Evolutionary conservation across 1,284 basidiomycete species (phyloP), one percentile per base, ranked within the genome.

Genomic region (Fomitopsis pinicola): DNA sequence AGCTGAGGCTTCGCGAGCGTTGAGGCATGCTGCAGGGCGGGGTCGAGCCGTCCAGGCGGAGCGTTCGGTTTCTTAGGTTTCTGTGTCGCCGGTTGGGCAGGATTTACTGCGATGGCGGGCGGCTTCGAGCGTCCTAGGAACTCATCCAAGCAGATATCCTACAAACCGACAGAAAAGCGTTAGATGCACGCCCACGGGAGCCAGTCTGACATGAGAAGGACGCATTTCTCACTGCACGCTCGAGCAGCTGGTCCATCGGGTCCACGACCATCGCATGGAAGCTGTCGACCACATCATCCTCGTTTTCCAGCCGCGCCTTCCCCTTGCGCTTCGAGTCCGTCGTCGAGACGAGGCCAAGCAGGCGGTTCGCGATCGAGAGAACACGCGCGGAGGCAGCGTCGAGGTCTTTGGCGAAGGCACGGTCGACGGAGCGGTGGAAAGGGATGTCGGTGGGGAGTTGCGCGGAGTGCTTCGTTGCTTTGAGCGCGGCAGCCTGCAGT

Each of bases 381-480:
- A 92, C 78, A 46, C 82, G 80, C 33, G 80, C 74, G 0, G 88
- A 87, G 64, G 87, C 82, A 6, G 71, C 72, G 65, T 93, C 91
- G 28, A 93, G 74, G 61, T 87, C 83, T 55, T 77, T 80, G 2
- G 87, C 88, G 63, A 97, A 82, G 14, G 77, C 79, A 15, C 82
- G 76, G 73, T 96, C 90, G 64, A 97, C 83, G 2, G 94, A 92
- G 44, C 91, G 86, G 75, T 97, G 91, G 73, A 96, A 97, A 50
- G 81, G 76, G 62, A 97, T 77, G 75, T 96, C 94, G 10, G 75
- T 59, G 14, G 89, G 89, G 6, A 91, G 75, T 0, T 76, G 76
- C 5, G 82, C 82, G 0, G 88, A 81, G 58, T 80, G 76, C 62
- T 84, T 81, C 3, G 87, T 89, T 5, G 87, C 79, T 56, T 82